These are phyloP conservation scores for Penicillium sp. DNA, from an alignment of 2,329 filamentous ascomycete species.

Conservation along the genomic window DNA sequence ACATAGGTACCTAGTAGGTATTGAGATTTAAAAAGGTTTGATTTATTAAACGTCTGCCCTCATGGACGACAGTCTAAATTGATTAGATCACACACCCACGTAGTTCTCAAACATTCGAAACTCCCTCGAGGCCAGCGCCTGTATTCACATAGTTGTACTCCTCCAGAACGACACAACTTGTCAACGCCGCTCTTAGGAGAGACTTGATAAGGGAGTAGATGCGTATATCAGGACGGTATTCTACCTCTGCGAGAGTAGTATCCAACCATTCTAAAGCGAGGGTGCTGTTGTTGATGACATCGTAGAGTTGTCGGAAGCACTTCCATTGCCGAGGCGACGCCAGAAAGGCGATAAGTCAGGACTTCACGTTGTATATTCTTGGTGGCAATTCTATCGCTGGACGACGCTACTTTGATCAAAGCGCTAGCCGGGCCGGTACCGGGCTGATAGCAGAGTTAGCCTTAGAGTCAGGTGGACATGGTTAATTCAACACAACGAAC, in stretches of 20 bases:
- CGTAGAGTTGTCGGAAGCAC: slow-evolving; percentile 1
- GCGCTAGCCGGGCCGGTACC: no score
- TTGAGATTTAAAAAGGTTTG: no score
- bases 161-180: not conserved
- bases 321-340: not conserved
- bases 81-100: no score
- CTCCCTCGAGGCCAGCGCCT: no score
- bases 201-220: not conserved
- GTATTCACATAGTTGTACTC: not conserved
- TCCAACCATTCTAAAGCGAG: not conserved
- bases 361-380: not conserved
- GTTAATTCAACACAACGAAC: not conserved
- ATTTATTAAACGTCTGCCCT: no score
- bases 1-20: no score
- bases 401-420: not conserved
- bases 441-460: not conserved
- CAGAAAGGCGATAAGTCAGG: not conserved
- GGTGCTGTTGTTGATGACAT: not conserved
- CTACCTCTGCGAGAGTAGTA: not conserved
- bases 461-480: not conserved
- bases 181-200: not conserved
- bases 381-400: not conserved
- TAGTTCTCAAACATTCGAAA: no score
- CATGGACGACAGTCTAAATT: no score
- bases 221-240: not conserved